These are phyloP conservation scores for Ramularia endophylla DNA, from an alignment of 2,329 filamentous ascomycete species.

Conservation along the genomic window DNA sequence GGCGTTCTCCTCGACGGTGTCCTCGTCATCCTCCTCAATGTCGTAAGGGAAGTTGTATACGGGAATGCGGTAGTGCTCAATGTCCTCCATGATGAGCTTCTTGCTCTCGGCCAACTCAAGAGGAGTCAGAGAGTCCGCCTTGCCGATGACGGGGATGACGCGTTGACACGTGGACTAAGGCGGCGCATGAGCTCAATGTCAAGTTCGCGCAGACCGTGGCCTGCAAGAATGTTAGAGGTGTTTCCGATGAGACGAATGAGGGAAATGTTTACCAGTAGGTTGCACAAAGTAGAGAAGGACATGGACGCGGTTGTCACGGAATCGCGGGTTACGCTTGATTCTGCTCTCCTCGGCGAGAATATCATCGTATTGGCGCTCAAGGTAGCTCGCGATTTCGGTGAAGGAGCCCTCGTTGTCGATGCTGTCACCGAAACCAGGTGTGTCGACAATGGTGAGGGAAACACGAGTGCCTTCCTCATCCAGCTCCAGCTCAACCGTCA, in stretches of 20 bases:
- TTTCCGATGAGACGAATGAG: conserved; percentile 6
- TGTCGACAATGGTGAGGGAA: conserved; percentile 97
- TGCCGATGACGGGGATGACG: conserved; percentile 98
- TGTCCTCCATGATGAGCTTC: conserved; percentile 99
- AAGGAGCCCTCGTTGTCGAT: conserved; percentile 97
- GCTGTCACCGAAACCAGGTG: conserved; percentile 95
- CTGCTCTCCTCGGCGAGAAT: conserved; percentile 98
- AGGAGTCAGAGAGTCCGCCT: conserved; percentile 94
- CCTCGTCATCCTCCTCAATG: conserved; percentile 98
- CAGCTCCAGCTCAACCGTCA: conserved; percentile 93
- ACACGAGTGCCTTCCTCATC: conserved; percentile 98
- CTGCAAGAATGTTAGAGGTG: conserved; percentile 7
- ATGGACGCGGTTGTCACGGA: conserved; percentile 98
- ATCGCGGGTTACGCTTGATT: conserved; percentile 99
- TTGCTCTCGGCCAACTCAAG: conserved; percentile 97
- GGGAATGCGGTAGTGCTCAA: conserved; percentile 98
- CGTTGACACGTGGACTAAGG: conserved; percentile 93
- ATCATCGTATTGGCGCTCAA: conserved; percentile 99
- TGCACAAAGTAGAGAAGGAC: conserved; percentile 99
- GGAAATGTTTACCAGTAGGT: conserved; percentile 61
- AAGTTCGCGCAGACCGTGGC: conserved; percentile 80
- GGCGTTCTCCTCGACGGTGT: conserved; percentile 98
- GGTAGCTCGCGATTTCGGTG: conserved; percentile 94
- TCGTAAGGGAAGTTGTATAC: conserved; percentile 99
- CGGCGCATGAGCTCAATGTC: conserved; percentile 99